phyloP scores from a whole-genome alignment of 208 protist species.

The Lotmaria passim region DNA sequence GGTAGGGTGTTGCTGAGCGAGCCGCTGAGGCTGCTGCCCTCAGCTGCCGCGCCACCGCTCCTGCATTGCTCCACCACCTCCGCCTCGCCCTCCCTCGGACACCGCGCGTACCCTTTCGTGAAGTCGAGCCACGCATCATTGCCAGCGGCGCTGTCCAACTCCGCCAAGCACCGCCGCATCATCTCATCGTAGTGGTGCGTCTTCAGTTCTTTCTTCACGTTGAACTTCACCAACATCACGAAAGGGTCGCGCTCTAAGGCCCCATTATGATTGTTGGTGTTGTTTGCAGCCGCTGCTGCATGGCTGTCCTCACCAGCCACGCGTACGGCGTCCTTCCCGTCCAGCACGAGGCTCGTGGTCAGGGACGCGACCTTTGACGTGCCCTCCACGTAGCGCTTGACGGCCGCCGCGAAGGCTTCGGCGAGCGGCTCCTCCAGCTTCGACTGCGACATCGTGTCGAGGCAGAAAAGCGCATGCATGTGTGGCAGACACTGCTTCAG shows the following conservation, averaged over 20 bases:
- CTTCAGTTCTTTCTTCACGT: constrained; percentile 59
- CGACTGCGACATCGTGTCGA: constrained; percentile 68
- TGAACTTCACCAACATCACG: constrained; percentile 51
- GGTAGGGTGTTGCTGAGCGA: constrained; percentile 1
- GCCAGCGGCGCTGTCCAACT: constrained; percentile 12
- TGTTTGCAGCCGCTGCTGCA: neutral
- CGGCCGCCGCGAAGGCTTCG: constrained; percentile 53
- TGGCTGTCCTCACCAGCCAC: neutral
- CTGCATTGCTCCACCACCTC: neutral
- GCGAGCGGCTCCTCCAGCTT: constrained; percentile 58
- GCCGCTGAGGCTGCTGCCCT: constrained; percentile 3
- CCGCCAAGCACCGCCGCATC: constrained; percentile 24
- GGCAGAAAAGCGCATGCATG: constrained; percentile 40
- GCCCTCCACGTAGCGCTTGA: constrained; percentile 36
- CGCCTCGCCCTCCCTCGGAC: constrained; percentile 1
- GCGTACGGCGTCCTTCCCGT: neutral
- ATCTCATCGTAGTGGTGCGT: constrained; percentile 46
- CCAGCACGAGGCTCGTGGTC: neutral
- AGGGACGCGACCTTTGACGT: neutral
- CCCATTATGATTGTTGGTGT: too few relatives aligned
- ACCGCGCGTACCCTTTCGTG: constrained; percentile 17
- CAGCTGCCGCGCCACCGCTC: neutral
- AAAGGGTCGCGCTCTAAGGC: constrained; percentile 6
- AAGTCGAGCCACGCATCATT: constrained; percentile 32
- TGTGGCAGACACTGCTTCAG: constrained; percentile 40